Percentiles rank a stretch among this genome's conserved stretches.
phyloP scores from a whole-genome alignment of 2,329 filamentous ascomycete genomes.

The Talaromyces sp. region DNA sequence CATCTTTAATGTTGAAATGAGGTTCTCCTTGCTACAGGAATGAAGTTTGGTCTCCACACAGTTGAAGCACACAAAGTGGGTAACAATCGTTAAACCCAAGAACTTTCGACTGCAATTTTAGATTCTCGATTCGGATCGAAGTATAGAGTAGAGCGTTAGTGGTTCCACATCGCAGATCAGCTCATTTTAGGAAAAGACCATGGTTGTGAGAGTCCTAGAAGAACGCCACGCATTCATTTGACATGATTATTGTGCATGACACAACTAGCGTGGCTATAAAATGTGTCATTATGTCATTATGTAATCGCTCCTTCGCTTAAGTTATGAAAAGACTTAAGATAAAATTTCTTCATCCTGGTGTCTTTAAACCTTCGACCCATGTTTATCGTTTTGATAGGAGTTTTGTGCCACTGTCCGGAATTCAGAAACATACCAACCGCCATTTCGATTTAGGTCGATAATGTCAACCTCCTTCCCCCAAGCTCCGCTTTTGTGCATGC shows the following conservation, averaged over 20 bases:
- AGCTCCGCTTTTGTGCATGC: neutral
- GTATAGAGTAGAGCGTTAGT: neutral
- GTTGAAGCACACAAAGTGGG: neutral
- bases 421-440: neutral
- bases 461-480: neutral
- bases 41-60: neutral
- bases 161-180: neutral
- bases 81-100: neutral
- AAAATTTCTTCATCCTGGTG: neutral
- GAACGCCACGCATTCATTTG: neutral
- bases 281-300: neutral
- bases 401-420: neutral
- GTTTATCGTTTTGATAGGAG: neutral
- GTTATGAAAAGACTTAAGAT: neutral
- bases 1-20: neutral
- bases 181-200: neutral
- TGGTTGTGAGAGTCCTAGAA: neutral
- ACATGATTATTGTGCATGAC: neutral
- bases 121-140: neutral
- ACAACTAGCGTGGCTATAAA: neutral
- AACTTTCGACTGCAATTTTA: no score
- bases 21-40: neutral
- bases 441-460: neutral
- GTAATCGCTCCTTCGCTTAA: neutral
- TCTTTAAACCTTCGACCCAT: neutral